Evolutionary conservation across 345 rosid species (phyloP).

Genomic region (Brassica nigra): DNA sequence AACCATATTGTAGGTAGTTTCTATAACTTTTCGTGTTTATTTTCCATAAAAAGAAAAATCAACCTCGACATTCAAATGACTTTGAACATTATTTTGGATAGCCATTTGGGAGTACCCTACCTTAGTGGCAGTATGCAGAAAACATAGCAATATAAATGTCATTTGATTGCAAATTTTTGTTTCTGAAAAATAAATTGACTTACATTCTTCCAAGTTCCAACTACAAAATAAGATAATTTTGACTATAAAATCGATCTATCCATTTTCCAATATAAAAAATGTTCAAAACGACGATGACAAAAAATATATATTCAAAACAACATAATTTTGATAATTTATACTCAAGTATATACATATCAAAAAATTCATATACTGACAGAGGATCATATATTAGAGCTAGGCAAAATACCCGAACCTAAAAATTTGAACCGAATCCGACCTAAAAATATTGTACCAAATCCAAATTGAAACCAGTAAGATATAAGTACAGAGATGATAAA

Average conservation of each 20-base stretch:
- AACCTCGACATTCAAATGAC: neutral
- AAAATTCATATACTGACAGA: too few relatives aligned
- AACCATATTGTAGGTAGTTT: neutral
- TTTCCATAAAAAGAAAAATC: neutral
- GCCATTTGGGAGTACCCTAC: neutral
- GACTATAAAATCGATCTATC: neutral
- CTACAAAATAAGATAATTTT: neutral
- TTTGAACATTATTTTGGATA: neutral
- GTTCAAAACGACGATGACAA: neutral
- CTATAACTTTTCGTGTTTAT: neutral
- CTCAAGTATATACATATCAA: neutral
- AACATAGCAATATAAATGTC: neutral
- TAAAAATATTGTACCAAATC: too few relatives aligned
- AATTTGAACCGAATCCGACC: too few relatives aligned
- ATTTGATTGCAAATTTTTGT: neutral
- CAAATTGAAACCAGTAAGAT: too few relatives aligned
- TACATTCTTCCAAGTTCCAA: constrained; percentile 1
- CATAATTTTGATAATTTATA: neutral
- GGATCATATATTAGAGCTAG: too few relatives aligned
- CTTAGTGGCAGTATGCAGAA: constrained; percentile 6
- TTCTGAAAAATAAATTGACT: neutral
- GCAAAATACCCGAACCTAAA: too few relatives aligned
- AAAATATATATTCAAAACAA: neutral
- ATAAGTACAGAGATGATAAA: neutral
- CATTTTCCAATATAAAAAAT: neutral